Base-by-base conservation (phyloP, 495 filamentous ascomycete species). In the Penicillium ochrochloron region DNA sequence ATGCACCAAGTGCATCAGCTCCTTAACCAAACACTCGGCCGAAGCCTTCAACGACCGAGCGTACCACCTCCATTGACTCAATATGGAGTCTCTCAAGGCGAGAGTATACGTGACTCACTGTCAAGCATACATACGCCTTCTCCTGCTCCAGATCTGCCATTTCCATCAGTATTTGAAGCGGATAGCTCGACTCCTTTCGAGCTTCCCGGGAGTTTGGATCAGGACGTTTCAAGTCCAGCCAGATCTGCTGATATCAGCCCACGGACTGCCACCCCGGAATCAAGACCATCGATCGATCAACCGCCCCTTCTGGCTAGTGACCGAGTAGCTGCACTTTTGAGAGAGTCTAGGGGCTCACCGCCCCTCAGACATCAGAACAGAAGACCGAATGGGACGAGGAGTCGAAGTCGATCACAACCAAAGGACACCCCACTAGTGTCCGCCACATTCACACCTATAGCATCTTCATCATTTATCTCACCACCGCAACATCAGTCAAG, bases 201-300 rank as follows among this genome's bases (percentile, higher is more conserved):
- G 57, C 69, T 77, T 4, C 70, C 70, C 3, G 67, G 65, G 2
- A 77, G 63, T 5, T 54, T 76, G 25, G 73, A 73, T 23, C 71
- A 72, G 63, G 73, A 70, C 11, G 57, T 70, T 6, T 63, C 67
- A 29, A 35, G 27, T 41, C 35, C 29, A 1, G 21, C 11, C 37
- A 33, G 34, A 42, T 19, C 42, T 48, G 27, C 29, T 21, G 37
- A 42, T 6, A 42, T 11, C 39, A 59, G 27, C 10, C 42, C 57
- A 48, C 2, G 27, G 2, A 34, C 29, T 14, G 39, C 23, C 11
- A 48, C 25, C 10, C 35, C 37, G 2, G 37, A 46, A 23, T n/a
- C 21, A 41, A 9, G 56, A 5, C 56, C 2, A 46, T 17, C 37
- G 5, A 46, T 3, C 39, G 41, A 31, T 12, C 29, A 41, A n/a